phyloP scores from a whole-genome alignment of 2,329 filamentous ascomycete genomes.

The Sphaerulina musiva region DNA sequence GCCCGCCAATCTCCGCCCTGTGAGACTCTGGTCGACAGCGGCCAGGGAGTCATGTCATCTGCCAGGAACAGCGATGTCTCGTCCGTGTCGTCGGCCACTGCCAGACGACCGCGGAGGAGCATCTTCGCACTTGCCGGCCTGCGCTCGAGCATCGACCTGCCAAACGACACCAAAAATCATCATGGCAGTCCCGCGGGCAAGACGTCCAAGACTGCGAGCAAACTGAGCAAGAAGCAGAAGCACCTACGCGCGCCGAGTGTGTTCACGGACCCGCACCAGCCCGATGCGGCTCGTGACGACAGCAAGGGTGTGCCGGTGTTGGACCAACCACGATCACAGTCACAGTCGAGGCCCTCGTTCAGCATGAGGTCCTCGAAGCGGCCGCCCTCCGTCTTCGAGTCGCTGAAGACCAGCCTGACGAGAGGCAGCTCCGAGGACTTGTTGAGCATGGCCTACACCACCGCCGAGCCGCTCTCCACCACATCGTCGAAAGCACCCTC shows the following conservation, averaged over 20 bases:
- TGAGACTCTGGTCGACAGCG: not conserved
- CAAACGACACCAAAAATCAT: not conserved
- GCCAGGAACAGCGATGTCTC: slow-evolving; percentile 22
- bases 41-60: slow-evolving; percentile 15
- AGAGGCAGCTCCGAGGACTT: slow-evolving; percentile 47
- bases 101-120: slow-evolving; percentile 24
- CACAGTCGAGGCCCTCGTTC: slow-evolving; percentile 39
- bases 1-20: slow-evolving; percentile 2
- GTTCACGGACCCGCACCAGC: slow-evolving; percentile 20
- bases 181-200: slow-evolving; percentile 12
- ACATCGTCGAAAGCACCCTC: slow-evolving; percentile 48
- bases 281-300: slow-evolving; percentile 22
- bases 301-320: slow-evolving; percentile 17
- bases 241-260: slow-evolving; percentile 20
- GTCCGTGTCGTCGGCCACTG: slow-evolving; percentile 4
- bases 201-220: slow-evolving; percentile 9
- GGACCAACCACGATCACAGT: slow-evolving; percentile 19
- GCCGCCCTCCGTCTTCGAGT: slow-evolving; percentile 41
- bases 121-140: slow-evolving; percentile 32
- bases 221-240: slow-evolving; percentile 26
- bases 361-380: slow-evolving; percentile 26
- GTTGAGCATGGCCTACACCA: slow-evolving; percentile 7
- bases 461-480: slow-evolving; percentile 43
- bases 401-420: slow-evolving; percentile 44
- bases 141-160: slow-evolving; percentile 19